Percentiles rank a stretch among this genome's conserved stretches.
Conservation (phyloP, 495 filamentous ascomycete genomes). For the Polyplosphaeria fusca region DNA sequence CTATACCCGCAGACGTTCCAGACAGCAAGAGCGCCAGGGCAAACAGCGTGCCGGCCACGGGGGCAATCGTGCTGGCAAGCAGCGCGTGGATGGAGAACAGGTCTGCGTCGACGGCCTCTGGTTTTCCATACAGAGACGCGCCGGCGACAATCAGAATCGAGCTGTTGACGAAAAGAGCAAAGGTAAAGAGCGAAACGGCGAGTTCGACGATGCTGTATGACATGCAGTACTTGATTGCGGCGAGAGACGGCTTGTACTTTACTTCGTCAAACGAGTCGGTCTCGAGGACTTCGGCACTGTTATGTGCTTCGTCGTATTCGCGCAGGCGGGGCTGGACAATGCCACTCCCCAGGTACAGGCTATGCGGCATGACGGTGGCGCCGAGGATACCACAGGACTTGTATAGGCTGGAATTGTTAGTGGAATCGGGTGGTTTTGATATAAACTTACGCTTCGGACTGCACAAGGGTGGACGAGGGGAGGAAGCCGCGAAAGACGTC, state of each 20-base stretch:
- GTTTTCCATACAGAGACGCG: constrained; percentile 63
- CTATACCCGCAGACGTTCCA: constrained; percentile 71
- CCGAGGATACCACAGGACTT: constrained; percentile 90
- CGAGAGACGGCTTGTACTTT: constrained; percentile 71
- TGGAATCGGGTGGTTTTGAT: not conserved
- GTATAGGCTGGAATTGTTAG: constrained; percentile 58
- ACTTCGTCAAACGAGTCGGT: constrained; percentile 17
- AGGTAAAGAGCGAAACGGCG: constrained; percentile 75
- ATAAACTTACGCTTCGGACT: constrained; percentile 56
- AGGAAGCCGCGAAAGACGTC: constrained; percentile 83
- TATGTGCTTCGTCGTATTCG: constrained; percentile 61
- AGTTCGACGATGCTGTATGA: constrained; percentile 73
- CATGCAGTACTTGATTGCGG: constrained; percentile 74
- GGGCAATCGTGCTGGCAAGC: constrained; percentile 64
- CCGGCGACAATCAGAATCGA: constrained; percentile 88
- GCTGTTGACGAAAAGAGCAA: constrained; percentile 88
- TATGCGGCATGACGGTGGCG: constrained; percentile 93
- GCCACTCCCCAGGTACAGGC: constrained; percentile 82
- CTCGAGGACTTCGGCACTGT: constrained; percentile 17
- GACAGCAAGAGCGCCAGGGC: constrained; percentile 75
- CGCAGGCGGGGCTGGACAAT: constrained; percentile 79
- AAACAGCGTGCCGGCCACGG: constrained; percentile 71
- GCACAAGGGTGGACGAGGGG: constrained; percentile 70
- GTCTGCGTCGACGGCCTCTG: constrained; percentile 60
- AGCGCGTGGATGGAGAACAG: constrained; percentile 82